These are phyloP conservation scores for Colletotrichum australisinense DNA, from an alignment of 2,329 filamentous ascomycete genomes.

Conservation along the genomic window DNA sequence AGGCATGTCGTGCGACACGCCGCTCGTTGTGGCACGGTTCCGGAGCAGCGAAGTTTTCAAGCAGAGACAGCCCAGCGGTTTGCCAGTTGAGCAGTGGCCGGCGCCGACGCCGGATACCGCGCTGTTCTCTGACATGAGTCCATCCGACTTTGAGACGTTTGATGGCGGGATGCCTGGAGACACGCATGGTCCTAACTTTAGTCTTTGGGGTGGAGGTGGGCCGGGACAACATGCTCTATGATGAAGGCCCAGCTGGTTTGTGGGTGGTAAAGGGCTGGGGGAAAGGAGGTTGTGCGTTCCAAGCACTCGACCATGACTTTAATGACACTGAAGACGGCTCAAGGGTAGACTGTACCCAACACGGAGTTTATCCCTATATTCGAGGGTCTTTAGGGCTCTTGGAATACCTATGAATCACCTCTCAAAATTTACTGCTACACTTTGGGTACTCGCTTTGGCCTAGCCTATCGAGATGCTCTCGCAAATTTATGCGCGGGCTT, in stretches of 20 bases:
- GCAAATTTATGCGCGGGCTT: background rate
- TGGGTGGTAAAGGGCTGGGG: no score
- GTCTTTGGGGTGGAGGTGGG: no score
- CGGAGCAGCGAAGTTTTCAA: constrained; percentile 44
- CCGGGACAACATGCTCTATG: background rate
- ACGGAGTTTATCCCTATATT: background rate
- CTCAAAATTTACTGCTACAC: background rate
- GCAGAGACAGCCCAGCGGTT: background rate
- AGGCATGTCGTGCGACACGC: constrained; percentile 53
- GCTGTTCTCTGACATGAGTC: background rate
- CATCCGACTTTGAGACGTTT: background rate
- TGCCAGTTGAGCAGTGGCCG: background rate
- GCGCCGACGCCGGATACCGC: background rate
- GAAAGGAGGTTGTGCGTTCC: no score
- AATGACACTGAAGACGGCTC: background rate
- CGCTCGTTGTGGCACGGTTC: constrained; percentile 58
- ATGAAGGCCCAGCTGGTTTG: no score
- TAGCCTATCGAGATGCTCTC: background rate
- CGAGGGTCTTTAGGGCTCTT: background rate
- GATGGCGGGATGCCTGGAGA: background rate
- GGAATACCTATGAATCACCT: background rate
- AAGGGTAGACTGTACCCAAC: background rate
- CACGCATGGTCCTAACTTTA: background rate
- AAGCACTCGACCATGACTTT: background rate
- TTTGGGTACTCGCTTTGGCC: background rate